These are phyloP conservation scores for Globisporangium uncinulatum DNA, from an alignment of 352 stramenopile species.

Conservation along the genomic window DNA sequence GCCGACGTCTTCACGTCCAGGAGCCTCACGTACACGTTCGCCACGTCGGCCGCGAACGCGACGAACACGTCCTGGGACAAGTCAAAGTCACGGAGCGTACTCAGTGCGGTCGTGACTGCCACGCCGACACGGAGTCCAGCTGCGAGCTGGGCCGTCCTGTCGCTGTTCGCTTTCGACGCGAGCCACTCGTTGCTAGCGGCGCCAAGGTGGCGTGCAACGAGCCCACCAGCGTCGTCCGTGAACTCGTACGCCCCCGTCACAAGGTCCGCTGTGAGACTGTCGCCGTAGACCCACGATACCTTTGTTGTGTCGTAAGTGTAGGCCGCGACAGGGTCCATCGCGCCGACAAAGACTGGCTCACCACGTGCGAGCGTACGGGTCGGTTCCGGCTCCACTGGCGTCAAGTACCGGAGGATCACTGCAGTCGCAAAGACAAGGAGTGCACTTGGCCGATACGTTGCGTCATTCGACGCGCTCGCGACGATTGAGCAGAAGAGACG, in stretches of 20 bases:
- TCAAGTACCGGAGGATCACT: slow-evolving; percentile 42
- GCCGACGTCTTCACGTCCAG: slow-evolving; percentile 28
- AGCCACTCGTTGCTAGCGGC: slow-evolving; percentile 13
- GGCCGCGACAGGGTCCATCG: background rate
- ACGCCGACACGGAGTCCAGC: slow-evolving; percentile 16
- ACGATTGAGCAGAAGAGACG: slow-evolving; percentile 33
- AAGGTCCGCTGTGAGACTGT: slow-evolving; percentile 33
- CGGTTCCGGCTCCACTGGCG: slow-evolving; percentile 10
- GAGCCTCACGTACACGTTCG: slow-evolving; percentile 45
- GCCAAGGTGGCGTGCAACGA: slow-evolving; percentile 19
- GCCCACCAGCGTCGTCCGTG: slow-evolving; percentile 27
- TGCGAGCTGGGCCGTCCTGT: slow-evolving; percentile 17
- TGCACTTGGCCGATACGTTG: slow-evolving; percentile 23
- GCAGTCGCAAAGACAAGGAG: slow-evolving; percentile 52
- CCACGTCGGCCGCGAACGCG: slow-evolving; percentile 45
- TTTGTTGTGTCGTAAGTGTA: slow-evolving; percentile 11
- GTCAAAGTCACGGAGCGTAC: slow-evolving; percentile 31
- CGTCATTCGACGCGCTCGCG: slow-evolving; percentile 14
- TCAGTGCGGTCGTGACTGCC: slow-evolving; percentile 29
- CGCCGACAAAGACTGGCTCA: background rate
- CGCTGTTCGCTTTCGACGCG: slow-evolving; percentile 24
- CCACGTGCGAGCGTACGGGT: background rate
- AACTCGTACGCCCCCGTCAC: slow-evolving; percentile 51
- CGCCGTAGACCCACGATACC: slow-evolving; percentile 30
- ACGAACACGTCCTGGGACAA: slow-evolving; percentile 31